phyloP scores from a whole-genome alignment of 2,329 filamentous ascomycete species.

The Calonectria leucothoes region DNA sequence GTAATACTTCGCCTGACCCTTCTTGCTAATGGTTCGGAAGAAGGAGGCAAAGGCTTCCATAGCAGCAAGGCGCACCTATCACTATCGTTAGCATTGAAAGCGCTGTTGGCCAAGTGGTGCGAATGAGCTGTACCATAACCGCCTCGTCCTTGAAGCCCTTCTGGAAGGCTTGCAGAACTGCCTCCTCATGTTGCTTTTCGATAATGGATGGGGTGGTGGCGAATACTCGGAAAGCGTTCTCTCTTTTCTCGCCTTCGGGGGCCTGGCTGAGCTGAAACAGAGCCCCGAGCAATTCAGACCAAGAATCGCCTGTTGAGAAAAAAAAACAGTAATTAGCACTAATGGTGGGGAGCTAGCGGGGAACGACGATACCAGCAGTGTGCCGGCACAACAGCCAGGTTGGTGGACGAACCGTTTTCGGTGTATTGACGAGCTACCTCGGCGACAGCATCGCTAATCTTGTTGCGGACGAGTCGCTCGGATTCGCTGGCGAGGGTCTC shows the following conservation, averaged over 20 bases:
- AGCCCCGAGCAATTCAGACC: conserved; percentile 88
- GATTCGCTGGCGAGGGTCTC: conserved; percentile 80
- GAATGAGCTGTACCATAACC: conserved; percentile 69
- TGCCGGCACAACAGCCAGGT: not conserved
- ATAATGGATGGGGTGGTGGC: conserved; percentile 95
- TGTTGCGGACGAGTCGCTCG: conserved; percentile 84
- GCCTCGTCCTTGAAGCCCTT: conserved; percentile 93
- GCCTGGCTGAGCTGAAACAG: conserved; percentile 94
- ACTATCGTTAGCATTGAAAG: conserved; percentile 28
- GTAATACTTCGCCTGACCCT: conserved; percentile 89
- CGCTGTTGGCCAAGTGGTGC: conserved; percentile 1
- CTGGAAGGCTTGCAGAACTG: conserved; percentile 88
- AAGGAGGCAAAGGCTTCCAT: conserved; percentile 98
- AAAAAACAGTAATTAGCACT: conserved; percentile 33
- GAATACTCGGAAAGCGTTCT: conserved; percentile 95
- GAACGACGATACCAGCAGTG: not conserved
- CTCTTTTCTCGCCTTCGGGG: conserved; percentile 83
- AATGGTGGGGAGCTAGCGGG: conserved; percentile 9
- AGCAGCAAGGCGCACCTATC: conserved; percentile 86
- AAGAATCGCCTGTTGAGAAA: conserved; percentile 74
- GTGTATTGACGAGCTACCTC: conserved; percentile 96
- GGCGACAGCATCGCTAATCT: conserved; percentile 97
- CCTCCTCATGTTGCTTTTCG: conserved; percentile 92
- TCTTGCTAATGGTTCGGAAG: conserved; percentile 91
- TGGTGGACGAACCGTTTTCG: conserved; percentile 78